Conservation (phyloP, 2,329 filamentous ascomycete genomes). For the Paradendryphiella salina region DNA sequence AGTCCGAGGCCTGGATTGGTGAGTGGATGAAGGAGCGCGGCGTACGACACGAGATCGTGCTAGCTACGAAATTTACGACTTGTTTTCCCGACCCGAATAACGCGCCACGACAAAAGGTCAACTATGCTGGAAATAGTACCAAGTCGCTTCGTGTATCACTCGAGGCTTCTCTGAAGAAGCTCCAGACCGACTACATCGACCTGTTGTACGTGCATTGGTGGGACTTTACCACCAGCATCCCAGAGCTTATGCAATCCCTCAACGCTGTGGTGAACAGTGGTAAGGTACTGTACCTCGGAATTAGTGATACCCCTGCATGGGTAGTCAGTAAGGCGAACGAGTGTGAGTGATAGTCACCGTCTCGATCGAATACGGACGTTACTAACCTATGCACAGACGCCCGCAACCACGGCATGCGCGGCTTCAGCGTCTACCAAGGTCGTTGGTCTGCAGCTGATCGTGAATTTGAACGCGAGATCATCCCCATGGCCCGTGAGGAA, state of each 20-base stretch:
- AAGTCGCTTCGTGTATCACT: slow-evolving; percentile 47
- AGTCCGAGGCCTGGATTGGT: slow-evolving; percentile 55
- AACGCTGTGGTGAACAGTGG: slow-evolving; percentile 42
- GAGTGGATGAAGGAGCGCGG: slow-evolving; percentile 55
- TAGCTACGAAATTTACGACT: slow-evolving; percentile 60
- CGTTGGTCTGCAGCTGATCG: slow-evolving; percentile 63
- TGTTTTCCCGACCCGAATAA: slow-evolving; percentile 30
- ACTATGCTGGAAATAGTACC: slow-evolving; percentile 50
- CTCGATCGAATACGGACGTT: background rate
- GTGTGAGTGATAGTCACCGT: slow-evolving; percentile 31
- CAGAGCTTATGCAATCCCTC: slow-evolving; percentile 46
- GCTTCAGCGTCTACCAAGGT: slow-evolving; percentile 71
- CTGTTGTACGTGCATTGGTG: slow-evolving; percentile 49
- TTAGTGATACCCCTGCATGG: slow-evolving; percentile 48
- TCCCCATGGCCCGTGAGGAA: slow-evolving; percentile 66
- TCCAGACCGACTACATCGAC: slow-evolving; percentile 50
- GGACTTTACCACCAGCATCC: slow-evolving; percentile 46
- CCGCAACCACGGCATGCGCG: slow-evolving; percentile 68
- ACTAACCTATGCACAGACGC: slow-evolving; percentile 54
- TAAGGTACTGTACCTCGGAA: slow-evolving; percentile 48
- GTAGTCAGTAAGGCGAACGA: slow-evolving; percentile 54
- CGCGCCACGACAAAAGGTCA: slow-evolving; percentile 39
- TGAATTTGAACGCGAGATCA: slow-evolving; percentile 70
- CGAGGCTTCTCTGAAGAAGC: slow-evolving; percentile 48
- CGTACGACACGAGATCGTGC: slow-evolving; percentile 56